Conservation (phyloP, 345 rosid species). For the Ricinus communis region DNA sequence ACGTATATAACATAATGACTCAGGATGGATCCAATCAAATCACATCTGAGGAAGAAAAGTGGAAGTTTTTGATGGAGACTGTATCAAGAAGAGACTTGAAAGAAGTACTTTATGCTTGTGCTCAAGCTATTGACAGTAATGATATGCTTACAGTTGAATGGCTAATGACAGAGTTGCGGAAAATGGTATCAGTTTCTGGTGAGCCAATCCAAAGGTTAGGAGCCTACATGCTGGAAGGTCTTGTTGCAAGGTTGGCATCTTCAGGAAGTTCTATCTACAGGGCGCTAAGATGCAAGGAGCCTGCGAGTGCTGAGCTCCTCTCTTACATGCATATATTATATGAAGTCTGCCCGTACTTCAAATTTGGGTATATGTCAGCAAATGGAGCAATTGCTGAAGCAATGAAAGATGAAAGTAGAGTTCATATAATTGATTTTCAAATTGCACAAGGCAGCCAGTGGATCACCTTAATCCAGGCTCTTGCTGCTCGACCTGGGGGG, state of each 20-base stretch:
- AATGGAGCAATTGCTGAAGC: conserved; percentile 98
- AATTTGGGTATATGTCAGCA: conserved; percentile 90
- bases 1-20: conserved; percentile 15
- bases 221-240: conserved; percentile 92
- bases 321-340: conserved; percentile 87
- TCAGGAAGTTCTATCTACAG: conserved; percentile 86
- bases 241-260: conserved; percentile 70
- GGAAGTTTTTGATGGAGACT: conserved; percentile 50
- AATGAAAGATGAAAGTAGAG: conserved; percentile 60
- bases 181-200: conserved; percentile 88
- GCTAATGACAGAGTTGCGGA: conserved; percentile 61
- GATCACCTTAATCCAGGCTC: conserved; percentile 90
- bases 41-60: conserved; percentile 36
- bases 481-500: conserved; percentile 83
- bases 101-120: conserved; percentile 74
- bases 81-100: conserved; percentile 65
- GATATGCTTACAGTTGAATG: conserved; percentile 53
- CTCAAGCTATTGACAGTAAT: conserved; percentile 60
- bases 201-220: conserved; percentile 85
- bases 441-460: conserved; percentile 86
- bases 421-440: conserved; percentile 89
- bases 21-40: conserved; percentile 28
- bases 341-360: conserved; percentile 93
- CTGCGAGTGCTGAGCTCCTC: conserved; percentile 67
- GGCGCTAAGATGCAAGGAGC: conserved; percentile 85